Evolutionary conservation across 345 rosid genomes (phyloP).

Genomic region (Linum usitatissimum): DNA sequence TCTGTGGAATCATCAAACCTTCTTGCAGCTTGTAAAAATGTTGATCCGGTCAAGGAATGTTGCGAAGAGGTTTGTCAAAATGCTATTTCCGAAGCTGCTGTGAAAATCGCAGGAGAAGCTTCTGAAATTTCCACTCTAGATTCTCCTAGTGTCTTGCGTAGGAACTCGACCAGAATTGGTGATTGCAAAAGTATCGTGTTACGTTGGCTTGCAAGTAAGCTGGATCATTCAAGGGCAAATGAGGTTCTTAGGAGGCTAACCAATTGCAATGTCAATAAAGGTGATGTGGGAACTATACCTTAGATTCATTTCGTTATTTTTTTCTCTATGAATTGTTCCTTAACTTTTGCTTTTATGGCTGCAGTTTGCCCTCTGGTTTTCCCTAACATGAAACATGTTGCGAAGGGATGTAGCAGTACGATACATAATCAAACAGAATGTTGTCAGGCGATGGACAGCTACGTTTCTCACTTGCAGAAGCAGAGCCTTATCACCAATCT

Average conservation of each 20-base stretch:
- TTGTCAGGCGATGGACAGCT: conserved; percentile 70
- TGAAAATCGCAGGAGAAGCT: conserved; percentile 46
- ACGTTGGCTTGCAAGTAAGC: conserved; percentile 84
- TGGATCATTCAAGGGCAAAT: conserved; percentile 49
- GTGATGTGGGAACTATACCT: conserved; percentile 26
- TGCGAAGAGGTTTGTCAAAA: conserved; percentile 70
- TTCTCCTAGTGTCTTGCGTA: conserved; percentile 31
- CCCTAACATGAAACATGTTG: conserved; percentile 58
- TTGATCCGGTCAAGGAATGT: conserved; percentile 89
- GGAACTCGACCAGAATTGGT: conserved; percentile 44
- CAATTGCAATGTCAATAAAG: conserved; percentile 77
- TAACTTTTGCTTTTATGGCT: conserved; percentile 7
- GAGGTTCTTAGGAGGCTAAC: conserved; percentile 74
- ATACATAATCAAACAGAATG: conserved; percentile 50
- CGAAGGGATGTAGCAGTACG: conserved; percentile 47
- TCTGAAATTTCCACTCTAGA: conserved; percentile 30
- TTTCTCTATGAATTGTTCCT: not conserved
- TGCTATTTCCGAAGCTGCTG: conserved; percentile 79
- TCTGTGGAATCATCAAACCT: conserved; percentile 57
- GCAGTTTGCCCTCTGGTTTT: conserved; percentile 89
- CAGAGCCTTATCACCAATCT: conserved; percentile 87
- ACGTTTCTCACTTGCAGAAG: conserved; percentile 85
- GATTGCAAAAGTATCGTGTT: conserved; percentile 66
- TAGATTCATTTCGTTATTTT: not conserved
- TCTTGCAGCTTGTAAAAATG: conserved; percentile 60